A percentile compares a stretch with the other conserved stretches of the same genome.
phyloP scores from a whole-genome alignment of 352 stramenopile genomes.

The Thalassiosira livingstoniorum region DNA sequence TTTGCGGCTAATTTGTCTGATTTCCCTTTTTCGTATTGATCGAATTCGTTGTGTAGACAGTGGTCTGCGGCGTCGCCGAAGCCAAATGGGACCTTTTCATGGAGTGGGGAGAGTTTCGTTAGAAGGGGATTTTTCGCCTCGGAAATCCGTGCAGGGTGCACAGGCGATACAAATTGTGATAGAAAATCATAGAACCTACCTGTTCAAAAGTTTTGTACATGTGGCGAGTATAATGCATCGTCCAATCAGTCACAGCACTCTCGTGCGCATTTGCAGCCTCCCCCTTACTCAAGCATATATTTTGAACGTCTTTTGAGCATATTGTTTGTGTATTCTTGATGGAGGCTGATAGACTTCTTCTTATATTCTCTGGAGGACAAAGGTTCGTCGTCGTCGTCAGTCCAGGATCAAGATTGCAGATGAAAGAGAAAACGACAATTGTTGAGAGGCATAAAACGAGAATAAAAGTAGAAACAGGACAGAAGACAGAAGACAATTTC shows the following conservation, averaged over 20 bases:
- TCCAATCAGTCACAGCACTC: conserved; percentile 25
- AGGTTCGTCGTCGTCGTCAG: no score
- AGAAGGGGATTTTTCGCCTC: no score
- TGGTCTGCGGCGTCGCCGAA: conserved; percentile 31
- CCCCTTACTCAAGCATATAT: conserved; percentile 22
- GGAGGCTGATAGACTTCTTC: conserved; percentile 17
- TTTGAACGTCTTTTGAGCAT: conserved; percentile 24
- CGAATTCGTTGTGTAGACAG: conserved; percentile 36
- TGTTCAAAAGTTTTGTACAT: conserved; percentile 37
- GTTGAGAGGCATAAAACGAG: no score
- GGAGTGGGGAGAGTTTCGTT: no score
- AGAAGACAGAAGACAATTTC: no score
- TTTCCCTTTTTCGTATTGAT: conserved; percentile 21
- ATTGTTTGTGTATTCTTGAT: conserved; percentile 44
- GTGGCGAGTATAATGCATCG: conserved; percentile 25
- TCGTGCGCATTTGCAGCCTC: conserved; percentile 12
- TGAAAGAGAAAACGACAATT: no score
- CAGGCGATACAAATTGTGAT: no score
- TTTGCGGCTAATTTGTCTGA: conserved; percentile 37
- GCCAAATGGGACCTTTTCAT: conserved; percentile 36
- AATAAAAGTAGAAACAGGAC: no score
- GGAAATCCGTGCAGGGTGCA: no score
- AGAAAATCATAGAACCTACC: conserved; percentile 17
- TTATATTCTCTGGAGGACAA: conserved; percentile 32
- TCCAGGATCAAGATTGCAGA: no score